These are phyloP conservation scores for Pelargonium fulgidum DNA, from an alignment of 441 rosid genomes.

Conservation along the genomic window DNA sequence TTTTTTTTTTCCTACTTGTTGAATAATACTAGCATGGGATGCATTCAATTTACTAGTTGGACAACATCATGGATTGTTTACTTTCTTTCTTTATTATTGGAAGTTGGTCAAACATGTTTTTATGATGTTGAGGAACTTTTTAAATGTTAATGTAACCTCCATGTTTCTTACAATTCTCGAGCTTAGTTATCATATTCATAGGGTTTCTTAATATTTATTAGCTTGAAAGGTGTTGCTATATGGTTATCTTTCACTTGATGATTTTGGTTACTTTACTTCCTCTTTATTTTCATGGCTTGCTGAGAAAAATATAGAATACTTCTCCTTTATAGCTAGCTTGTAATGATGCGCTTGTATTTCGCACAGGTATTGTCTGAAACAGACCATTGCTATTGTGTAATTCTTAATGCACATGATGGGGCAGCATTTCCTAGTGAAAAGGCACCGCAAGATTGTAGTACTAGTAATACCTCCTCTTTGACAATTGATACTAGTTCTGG, in stretches of 20 bases:
- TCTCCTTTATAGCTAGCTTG: not conserved
- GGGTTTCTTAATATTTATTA: too few species aligned
- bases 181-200: too few species aligned
- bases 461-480: constrained; percentile 32
- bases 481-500: constrained; percentile 30
- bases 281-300: not conserved
- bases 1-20: too few species aligned
- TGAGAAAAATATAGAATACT: not conserved
- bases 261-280: not conserved
- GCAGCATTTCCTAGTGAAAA: constrained; percentile 76
- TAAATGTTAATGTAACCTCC: not conserved
- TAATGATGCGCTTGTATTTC: not conserved
- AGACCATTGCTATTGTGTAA: constrained; percentile 88
- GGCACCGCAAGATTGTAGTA: constrained; percentile 38
- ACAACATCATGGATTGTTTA: not conserved
- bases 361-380: constrained; percentile 74
- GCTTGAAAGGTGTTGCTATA: not conserved
- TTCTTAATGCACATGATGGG: constrained; percentile 86
- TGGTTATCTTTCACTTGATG: not conserved
- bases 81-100: not conserved
- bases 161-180: not conserved
- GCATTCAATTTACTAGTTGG: too few species aligned
- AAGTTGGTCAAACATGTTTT: not conserved
- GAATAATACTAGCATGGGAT: too few species aligned
- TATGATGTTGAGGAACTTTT: not conserved